Evolutionary conservation across 179 eudicot species (phyloP), one percentile per base, ranked within the genome.

Genomic region (Pouteria campechiana): DNA sequence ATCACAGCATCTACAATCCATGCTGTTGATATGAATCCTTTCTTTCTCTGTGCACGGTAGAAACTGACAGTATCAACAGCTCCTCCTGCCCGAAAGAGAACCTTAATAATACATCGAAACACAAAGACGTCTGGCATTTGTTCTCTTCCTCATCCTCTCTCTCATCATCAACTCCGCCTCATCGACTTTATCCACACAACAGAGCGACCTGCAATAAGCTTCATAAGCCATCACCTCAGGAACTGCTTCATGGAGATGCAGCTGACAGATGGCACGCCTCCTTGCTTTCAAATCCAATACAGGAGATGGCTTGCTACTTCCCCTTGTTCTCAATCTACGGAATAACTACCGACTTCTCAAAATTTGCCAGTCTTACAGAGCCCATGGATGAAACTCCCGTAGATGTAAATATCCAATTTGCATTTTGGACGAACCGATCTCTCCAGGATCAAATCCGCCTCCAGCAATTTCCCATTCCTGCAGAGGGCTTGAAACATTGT

Each of bases 21-120:
- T 46, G 37, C 45, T 4, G 38, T 39, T 6, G 41, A 22, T 13
- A 64, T 57, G 3, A 64, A 41, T 37, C 67, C 55, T 48, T 69
- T 69, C 62, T 59, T 64, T 32, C 44, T 36, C 54, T 69, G 57
- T 24, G 48, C 33, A 4, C 24, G 35, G 24, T 55, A 65, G 20
- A 70, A 70, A 17, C 57, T 70, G 11, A 60, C 46, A 33, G 71
- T 71, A 41, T 65, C 75, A 34, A 64, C 64, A 30, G 52, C 75
- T 14, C 75, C 50, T 29, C 57, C 64, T 32, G 45, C 64, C 41
- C 34, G 37, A 39, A 64, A 69, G 30, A 69, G 64, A n/a, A 70
- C 75, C 49, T 56, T 55, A 25, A 69, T 64, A 43, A 69, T 64
- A 28, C 61, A 60, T 2, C 68, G 67, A 36, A 64, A 70, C 3